phyloP scores from a whole-genome alignment of 257 asterid species.

The Anisodus tanguticus region DNA sequence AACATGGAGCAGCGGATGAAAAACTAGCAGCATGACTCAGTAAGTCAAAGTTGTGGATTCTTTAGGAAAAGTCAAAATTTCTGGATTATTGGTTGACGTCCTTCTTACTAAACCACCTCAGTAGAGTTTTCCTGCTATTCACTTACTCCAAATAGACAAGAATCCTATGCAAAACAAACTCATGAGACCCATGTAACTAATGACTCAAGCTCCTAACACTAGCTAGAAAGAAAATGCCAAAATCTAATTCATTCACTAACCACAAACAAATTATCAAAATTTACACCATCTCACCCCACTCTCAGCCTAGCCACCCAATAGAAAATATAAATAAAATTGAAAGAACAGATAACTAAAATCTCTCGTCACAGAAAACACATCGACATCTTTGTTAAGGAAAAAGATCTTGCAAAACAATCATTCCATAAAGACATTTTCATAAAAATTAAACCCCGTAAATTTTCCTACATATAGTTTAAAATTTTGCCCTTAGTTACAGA shows the following conservation, averaged over 20 bases:
- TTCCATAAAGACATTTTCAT: neutral
- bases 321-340: neutral
- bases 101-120: constrained; percentile 22
- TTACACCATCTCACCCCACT: neutral
- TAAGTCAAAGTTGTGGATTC: neutral
- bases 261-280: neutral
- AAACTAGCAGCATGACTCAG: constrained; percentile 7
- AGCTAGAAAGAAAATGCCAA: neutral
- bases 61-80: neutral
- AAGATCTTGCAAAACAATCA: neutral
- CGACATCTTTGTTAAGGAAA: neutral
- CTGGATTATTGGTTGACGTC: neutral
- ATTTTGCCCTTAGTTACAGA: neutral
- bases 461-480: neutral
- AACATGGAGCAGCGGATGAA: neutral
- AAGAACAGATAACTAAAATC: neutral
- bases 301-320: neutral
- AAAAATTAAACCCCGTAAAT: neutral
- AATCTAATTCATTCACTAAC: constrained; percentile 24
- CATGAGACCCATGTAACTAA: neutral
- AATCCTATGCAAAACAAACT: neutral
- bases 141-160: neutral
- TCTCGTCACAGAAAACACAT: neutral
- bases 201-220: neutral
- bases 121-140: neutral